Base-by-base conservation (phyloP, 768 basidiomycete species). In the Auricularia auricula-judae region DNA sequence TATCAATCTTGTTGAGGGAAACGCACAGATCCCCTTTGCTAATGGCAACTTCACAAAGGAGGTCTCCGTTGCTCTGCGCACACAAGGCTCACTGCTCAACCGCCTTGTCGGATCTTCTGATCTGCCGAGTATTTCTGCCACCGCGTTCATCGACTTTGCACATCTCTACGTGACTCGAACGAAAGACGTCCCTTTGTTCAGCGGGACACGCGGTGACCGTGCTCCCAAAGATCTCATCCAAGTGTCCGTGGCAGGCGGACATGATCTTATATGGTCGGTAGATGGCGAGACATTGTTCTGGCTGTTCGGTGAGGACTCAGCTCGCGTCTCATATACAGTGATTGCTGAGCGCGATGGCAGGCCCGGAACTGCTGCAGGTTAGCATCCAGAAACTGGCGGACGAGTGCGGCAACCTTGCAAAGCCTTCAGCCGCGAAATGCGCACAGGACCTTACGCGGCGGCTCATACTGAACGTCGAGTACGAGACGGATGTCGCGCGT, bases 261-360 rank as follows among this genome's bases (percentile, higher is more conserved):
- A 90, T 68, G 86, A 86, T 70, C 71, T 89, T 44, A 78, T 82
- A 2, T 85, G 82, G 76, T 86, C 82, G 39, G 71, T 79, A 11
- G 85, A 89, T 70, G 88, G 88, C n/a, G 82, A 78, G 62, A 84
- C 76, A 36, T 63, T 89, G 42, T 86, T 88, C 66, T 90, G 88
- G 88, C 81, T 90, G 73, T 77, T 90, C 36, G 88, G 88, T 87
- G 70, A 58, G 78, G 21, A 4, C 47, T 5, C 47, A 51, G 47
- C 39, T 42, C 8, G 8, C 39, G 18, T 8, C 47, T 10, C 5
- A 5, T 51, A 10, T 18, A 18, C 43, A 18, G 43, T 44, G 43
- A 0, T 21, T 21, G 1, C 21, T 21, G 14, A 16, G 18, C 18
- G 5, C 47, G 14, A 51, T 51, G 10, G 0, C 47, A 51, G 47